Conservation (phyloP, 2,329 filamentous ascomycete species). For the Hyphodiscus sp. region DNA sequence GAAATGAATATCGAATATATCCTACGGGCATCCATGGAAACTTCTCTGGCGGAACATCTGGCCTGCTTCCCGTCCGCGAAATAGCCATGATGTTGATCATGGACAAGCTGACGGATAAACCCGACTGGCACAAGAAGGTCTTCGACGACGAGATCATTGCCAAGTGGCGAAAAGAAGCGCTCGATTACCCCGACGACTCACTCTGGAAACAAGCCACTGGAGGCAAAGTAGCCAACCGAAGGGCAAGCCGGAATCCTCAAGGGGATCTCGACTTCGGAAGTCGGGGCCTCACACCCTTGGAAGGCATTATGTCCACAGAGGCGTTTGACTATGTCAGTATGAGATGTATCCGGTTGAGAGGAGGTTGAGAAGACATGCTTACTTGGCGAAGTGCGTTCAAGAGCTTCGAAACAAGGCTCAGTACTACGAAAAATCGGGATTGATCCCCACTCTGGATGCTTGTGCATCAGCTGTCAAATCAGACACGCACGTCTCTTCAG, state of each 20-base stretch:
- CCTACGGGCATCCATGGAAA: too few species aligned
- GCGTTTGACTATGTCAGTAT: slow-evolving; percentile 29
- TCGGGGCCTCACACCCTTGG: neutral
- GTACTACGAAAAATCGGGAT: slow-evolving; percentile 13
- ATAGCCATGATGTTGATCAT: neutral
- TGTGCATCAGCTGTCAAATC: slow-evolving; percentile 43
- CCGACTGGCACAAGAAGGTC: slow-evolving; percentile 22
- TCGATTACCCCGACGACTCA: too few species aligned
- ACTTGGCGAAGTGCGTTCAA: neutral
- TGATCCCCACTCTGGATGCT: slow-evolving; percentile 10
- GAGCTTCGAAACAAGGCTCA: slow-evolving; percentile 21
- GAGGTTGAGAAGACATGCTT: too few species aligned
- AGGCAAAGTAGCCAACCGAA: slow-evolving; percentile 12
- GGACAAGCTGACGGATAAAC: slow-evolving; percentile 14
- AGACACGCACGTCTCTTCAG: slow-evolving; percentile 37
- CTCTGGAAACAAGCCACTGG: slow-evolving; percentile 6
- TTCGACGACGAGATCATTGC: slow-evolving; percentile 20
- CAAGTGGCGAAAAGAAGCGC: slow-evolving; percentile 24
- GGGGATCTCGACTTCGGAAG: too few species aligned
- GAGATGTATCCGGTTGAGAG: too few species aligned
- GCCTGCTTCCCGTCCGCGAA: neutral
- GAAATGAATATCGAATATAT: too few species aligned
- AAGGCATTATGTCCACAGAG: slow-evolving; percentile 22
- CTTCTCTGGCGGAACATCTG: too few species aligned
- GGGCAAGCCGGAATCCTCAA: too few species aligned